Evolutionary conservation across 2,329 filamentous ascomycete genomes (phyloP).

Genomic region (Cercospora zeina): DNA sequence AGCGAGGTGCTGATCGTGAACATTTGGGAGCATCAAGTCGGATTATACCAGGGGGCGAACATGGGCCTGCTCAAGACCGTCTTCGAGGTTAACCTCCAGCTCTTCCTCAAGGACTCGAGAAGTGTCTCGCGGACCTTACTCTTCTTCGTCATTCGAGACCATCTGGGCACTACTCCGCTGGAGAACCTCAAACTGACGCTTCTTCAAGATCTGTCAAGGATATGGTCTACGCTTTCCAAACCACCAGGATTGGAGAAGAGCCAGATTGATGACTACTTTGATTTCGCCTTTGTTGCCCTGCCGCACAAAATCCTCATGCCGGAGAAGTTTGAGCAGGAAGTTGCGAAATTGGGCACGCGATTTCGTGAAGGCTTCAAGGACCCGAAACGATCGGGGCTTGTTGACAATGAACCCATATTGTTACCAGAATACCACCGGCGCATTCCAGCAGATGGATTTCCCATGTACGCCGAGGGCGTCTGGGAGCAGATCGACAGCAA

Average conservation of each 20-base stretch:
- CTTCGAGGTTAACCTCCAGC: constrained; percentile 95
- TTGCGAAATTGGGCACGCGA: constrained; percentile 73
- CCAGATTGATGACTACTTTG: constrained; percentile 94
- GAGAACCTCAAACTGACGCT: constrained; percentile 87
- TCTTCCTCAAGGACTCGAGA: constrained; percentile 95
- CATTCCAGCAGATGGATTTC: constrained; percentile 96
- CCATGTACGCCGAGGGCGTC: constrained; percentile 85
- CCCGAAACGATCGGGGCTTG: constrained; percentile 59
- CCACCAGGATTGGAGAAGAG: constrained; percentile 84
- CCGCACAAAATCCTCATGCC: constrained; percentile 96
- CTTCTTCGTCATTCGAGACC: constrained; percentile 98
- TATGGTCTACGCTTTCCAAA: constrained; percentile 92
- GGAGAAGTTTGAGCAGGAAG: constrained; percentile 81
- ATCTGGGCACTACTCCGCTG: constrained; percentile 87
- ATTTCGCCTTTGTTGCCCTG: constrained; percentile 93
- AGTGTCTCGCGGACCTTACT: constrained; percentile 86
- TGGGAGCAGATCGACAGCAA: constrained; percentile 99
- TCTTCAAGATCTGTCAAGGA: constrained; percentile 83
- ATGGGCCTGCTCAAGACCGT: constrained; percentile 99
- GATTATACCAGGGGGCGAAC: constrained; percentile 95
- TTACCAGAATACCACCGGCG: constrained; percentile 91
- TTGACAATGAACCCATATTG: constrained; percentile 79
- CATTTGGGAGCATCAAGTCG: constrained; percentile 99
- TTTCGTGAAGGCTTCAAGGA: constrained; percentile 81
- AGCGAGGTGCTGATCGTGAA: constrained; percentile 98